Conservation (phyloP, 768 basidiomycete genomes). For the Leccinum broughii region DNA sequence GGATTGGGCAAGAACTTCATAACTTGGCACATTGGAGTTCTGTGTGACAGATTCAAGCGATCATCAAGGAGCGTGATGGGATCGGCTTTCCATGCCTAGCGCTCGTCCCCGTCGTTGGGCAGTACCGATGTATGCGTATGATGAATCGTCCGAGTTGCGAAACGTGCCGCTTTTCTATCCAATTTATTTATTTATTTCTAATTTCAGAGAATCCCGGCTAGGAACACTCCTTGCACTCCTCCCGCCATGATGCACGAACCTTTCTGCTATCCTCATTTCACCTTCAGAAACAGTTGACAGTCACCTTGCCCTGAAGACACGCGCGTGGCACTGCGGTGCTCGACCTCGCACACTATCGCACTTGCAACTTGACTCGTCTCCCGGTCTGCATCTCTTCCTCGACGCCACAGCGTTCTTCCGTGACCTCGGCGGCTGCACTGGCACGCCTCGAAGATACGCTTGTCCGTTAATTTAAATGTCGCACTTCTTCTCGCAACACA, state of each 20-base stretch:
- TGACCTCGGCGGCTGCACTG: constrained; percentile 1
- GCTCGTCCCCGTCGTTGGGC: constrained; percentile 1
- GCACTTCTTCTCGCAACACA: constrained; percentile 15
- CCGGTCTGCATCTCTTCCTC: constrained; percentile 4
- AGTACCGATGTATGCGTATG: background rate
- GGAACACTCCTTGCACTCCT: constrained; percentile 29
- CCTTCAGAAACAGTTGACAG: constrained; percentile 5
- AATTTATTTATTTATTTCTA: constrained; percentile 33
- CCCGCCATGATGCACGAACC: constrained; percentile 24
- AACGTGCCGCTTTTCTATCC: constrained; percentile 24
- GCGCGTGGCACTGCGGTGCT: background rate
- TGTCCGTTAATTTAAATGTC: constrained; percentile 26
- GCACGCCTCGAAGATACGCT: constrained; percentile 11
- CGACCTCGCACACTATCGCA: constrained; percentile 11
- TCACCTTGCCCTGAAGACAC: constrained; percentile 7
- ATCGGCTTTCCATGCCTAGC: constrained; percentile 1
- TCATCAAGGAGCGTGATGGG: constrained; percentile 1
- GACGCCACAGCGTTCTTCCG: background rate
- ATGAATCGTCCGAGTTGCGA: constrained; percentile 10
- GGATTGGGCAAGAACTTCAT: background rate
- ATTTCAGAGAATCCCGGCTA: constrained; percentile 33
- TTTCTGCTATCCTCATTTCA: constrained; percentile 12
- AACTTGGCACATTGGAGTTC: background rate
- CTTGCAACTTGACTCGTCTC: constrained; percentile 2
- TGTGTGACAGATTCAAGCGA: background rate